A percentile compares a stretch with the other conserved stretches of the same genome.
Conservation (phyloP, 2,329 filamentous ascomycete species). For the Elsinoe australis region DNA sequence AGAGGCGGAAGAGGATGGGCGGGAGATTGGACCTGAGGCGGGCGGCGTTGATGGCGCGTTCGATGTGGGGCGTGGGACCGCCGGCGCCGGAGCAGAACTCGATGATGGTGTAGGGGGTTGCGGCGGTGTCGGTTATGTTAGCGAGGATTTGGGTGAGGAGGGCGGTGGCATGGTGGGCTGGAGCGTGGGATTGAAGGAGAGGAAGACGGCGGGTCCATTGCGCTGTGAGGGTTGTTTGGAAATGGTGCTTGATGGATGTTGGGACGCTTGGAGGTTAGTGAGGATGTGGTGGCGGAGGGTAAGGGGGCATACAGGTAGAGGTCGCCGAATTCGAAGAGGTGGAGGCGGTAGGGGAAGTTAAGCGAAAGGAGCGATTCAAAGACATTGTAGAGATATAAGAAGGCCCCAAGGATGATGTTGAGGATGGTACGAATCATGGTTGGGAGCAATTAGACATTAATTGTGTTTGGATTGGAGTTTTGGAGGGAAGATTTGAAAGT, state of each 20-base stretch:
- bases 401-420: neutral
- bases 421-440: neutral
- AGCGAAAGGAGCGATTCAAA: neutral
- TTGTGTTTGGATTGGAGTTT: neutral
- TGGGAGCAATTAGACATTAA: neutral
- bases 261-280: slow-evolving; percentile 51
- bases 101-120: slow-evolving; percentile 54
- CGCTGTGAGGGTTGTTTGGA: slow-evolving; percentile 57
- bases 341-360: slow-evolving; percentile 17
- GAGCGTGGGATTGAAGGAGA: slow-evolving; percentile 49
- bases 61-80: slow-evolving; percentile 37
- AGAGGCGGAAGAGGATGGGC: slow-evolving; percentile 34
- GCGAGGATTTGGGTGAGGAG: slow-evolving; percentile 41
- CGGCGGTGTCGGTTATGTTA: slow-evolving; percentile 37
- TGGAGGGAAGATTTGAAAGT: neutral
- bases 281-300: neutral
- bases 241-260: slow-evolving; percentile 53
- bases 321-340: slow-evolving; percentile 30
- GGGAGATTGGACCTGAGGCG: slow-evolving; percentile 21
- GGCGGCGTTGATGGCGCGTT: slow-evolving; percentile 27
- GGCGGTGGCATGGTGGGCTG: slow-evolving; percentile 54
- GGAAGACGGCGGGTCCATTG: slow-evolving; percentile 57
- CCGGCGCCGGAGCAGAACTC: slow-evolving; percentile 72
- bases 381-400: slow-evolving; percentile 1
- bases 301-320: slow-evolving; percentile 24